These are phyloP conservation scores for Cystofilobasidium capitatum DNA, from an alignment of 768 basidiomycete species.

Conservation along the genomic window DNA sequence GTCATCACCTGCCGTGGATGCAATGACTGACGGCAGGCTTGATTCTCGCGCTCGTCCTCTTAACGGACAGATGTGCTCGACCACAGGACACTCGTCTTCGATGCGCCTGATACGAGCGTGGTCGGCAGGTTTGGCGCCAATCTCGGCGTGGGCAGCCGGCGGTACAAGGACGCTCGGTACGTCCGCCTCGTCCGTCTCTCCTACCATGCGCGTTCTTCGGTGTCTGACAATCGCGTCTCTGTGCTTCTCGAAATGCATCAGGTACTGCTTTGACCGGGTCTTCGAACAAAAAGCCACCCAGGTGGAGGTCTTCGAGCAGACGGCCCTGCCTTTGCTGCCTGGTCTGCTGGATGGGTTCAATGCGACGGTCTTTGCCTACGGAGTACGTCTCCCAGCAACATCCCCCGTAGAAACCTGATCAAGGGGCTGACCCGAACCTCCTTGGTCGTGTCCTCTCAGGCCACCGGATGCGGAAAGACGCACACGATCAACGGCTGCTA, in stretches of 20 bases:
- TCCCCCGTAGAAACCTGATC: neutral
- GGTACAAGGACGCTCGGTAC: constrained; percentile 82
- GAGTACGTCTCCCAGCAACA: constrained; percentile 50
- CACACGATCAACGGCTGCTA: constrained; percentile 71
- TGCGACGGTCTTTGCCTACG: constrained; percentile 96
- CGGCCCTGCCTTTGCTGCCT: constrained; percentile 71
- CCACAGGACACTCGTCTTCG: constrained; percentile 89
- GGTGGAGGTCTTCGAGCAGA: constrained; percentile 75
- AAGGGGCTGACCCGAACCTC: neutral
- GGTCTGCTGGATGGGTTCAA: constrained; percentile 90
- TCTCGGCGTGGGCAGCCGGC: constrained; percentile 62
- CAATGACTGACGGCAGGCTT: neutral
- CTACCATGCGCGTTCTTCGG: too few relatives aligned
- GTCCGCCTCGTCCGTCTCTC: constrained; percentile 1
- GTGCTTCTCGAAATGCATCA: constrained; percentile 7
- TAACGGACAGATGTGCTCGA: constrained; percentile 61
- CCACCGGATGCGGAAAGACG: constrained; percentile 99
- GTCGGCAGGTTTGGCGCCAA: constrained; percentile 76
- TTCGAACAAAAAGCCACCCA: constrained; percentile 73
- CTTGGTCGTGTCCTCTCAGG: constrained; percentile 46
- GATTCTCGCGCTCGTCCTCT: neutral
- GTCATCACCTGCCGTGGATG: too few relatives aligned
- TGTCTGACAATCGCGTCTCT: too few relatives aligned
- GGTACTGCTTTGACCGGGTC: constrained; percentile 90
- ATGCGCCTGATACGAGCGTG: constrained; percentile 64